Evolutionary conservation across 163 green algal genomes (phyloP).

Genomic region (Chlorella variabilis): DNA sequence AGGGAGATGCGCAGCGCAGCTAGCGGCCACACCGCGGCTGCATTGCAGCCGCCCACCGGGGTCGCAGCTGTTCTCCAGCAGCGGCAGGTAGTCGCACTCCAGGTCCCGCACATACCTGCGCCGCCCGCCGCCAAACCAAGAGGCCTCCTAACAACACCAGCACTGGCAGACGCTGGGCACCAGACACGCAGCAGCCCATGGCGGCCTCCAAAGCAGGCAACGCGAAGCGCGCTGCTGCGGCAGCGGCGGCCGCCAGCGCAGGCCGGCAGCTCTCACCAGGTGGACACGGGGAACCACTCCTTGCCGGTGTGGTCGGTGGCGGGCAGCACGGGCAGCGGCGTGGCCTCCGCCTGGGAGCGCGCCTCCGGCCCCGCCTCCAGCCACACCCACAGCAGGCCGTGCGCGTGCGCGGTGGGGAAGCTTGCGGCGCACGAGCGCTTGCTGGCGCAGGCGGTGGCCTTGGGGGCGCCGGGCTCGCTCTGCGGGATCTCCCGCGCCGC

Average conservation of each 20-base stretch:
- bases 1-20: too few species aligned
- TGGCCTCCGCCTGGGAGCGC: not conserved
- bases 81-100: slow-evolving; percentile 17
- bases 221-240: not conserved
- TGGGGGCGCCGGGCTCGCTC: slow-evolving; percentile 10
- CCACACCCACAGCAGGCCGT: slow-evolving; percentile 58
- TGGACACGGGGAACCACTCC: slow-evolving; percentile 18
- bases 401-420: slow-evolving; percentile 29
- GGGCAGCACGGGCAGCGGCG: slow-evolving; percentile 18
- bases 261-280: too few species aligned
- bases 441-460: slow-evolving; percentile 47
- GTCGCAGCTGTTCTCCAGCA: slow-evolving; percentile 31
- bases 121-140: too few species aligned
- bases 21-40: too few species aligned
- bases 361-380: slow-evolving; percentile 39
- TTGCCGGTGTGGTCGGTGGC: not conserved
- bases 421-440: slow-evolving; percentile 50
- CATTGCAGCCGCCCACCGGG: not conserved
- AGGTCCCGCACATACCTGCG: slow-evolving; percentile 28
- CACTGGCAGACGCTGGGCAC: too few species aligned
- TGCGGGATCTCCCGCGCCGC: slow-evolving; percentile 26
- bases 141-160: too few species aligned
- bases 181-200: too few species aligned
- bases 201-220: too few species aligned
- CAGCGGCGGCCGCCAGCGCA: too few species aligned